These are phyloP conservation scores for Aspergillus coremiiformis DNA, from an alignment of 495 filamentous ascomycete species.

Conservation along the genomic window DNA sequence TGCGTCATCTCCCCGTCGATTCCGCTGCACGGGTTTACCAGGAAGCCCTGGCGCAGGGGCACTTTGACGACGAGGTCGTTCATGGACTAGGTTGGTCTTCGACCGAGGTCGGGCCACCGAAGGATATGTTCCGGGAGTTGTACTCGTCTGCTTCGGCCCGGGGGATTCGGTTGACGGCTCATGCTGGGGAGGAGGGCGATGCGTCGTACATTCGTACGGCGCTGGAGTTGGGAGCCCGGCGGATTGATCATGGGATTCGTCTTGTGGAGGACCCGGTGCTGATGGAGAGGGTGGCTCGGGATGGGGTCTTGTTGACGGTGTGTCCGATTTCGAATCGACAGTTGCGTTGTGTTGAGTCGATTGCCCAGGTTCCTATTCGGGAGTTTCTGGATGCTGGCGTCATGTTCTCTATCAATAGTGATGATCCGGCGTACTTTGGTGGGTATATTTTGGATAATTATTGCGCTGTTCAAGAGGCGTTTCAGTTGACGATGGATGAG, in stretches of 20 bases:
- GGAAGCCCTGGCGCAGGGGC: conserved; percentile 37
- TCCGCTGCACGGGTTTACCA: conserved; percentile 45
- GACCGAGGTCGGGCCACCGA: conserved; percentile 56
- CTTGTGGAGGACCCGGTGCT: conserved; percentile 54
- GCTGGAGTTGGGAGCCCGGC: conserved; percentile 49
- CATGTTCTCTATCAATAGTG: conserved; percentile 63
- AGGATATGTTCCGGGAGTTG: conserved; percentile 53
- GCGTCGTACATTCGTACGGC: conserved; percentile 57
- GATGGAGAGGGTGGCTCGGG: conserved; percentile 48
- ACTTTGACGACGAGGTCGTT: conserved; percentile 46
- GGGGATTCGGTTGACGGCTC: conserved; percentile 56
- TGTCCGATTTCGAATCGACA: conserved; percentile 70
- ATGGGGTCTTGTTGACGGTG: conserved; percentile 54
- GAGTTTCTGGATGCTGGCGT: conserved; percentile 58
- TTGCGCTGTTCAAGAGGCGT: conserved; percentile 67
- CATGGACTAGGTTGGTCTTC: conserved; percentile 62
- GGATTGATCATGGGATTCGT: conserved; percentile 69
- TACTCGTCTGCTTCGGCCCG: conserved; percentile 44
- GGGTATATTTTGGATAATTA: conserved; percentile 71
- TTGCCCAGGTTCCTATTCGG: conserved; percentile 56
- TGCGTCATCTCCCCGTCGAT: conserved; percentile 57
- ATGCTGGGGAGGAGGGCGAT: conserved; percentile 72
- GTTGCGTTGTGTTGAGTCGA: conserved; percentile 48
- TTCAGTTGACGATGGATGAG: conserved; percentile 50
- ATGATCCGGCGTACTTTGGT: conserved; percentile 79